Percentiles rank a stretch among this genome's conserved stretches.
Conservation (phyloP, 768 basidiomycete species). For the Steccherinum ochraceum region DNA sequence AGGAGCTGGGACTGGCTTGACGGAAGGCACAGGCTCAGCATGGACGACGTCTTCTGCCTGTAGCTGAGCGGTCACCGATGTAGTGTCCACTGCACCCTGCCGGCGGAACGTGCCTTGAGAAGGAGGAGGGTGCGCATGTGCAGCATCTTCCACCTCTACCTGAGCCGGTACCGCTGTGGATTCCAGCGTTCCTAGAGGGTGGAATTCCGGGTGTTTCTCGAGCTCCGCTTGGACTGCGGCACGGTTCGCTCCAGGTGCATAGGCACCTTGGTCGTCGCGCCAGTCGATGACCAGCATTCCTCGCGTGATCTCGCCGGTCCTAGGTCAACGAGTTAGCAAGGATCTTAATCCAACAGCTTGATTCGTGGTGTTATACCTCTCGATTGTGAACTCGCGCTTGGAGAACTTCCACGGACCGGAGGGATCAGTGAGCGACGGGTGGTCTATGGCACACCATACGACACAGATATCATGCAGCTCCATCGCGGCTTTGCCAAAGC, state of each 20-base stretch:
- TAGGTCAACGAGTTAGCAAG: conserved; percentile 16
- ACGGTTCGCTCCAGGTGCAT: conserved; percentile 61
- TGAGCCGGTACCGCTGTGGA: conserved; percentile 48
- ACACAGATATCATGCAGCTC: conserved; percentile 89
- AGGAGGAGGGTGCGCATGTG: background rate
- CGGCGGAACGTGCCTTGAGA: background rate
- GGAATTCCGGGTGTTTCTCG: conserved; percentile 26
- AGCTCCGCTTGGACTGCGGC: conserved; percentile 52
- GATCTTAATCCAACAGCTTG: too few species aligned
- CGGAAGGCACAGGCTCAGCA: too few species aligned
- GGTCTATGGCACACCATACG: conserved; percentile 79
- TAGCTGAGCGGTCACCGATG: too few species aligned
- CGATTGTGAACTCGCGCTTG: conserved; percentile 22
- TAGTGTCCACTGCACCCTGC: background rate
- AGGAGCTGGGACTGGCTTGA: too few species aligned
- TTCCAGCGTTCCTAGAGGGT: conserved; percentile 33
- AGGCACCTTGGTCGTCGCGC: conserved; percentile 57
- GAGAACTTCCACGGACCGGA: conserved; percentile 51
- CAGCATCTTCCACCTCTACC: conserved; percentile 39
- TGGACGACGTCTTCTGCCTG: too few species aligned
- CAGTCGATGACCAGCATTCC: conserved; percentile 87
- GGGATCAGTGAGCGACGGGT: conserved; percentile 41
- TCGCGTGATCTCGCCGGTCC: conserved; percentile 72
- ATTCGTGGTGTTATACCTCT: conserved; percentile 33
- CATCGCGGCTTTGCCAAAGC: conserved; percentile 78